phyloP scores from a whole-genome alignment of 208 protist species.

The Acanthamoeba triangularis region DNA sequence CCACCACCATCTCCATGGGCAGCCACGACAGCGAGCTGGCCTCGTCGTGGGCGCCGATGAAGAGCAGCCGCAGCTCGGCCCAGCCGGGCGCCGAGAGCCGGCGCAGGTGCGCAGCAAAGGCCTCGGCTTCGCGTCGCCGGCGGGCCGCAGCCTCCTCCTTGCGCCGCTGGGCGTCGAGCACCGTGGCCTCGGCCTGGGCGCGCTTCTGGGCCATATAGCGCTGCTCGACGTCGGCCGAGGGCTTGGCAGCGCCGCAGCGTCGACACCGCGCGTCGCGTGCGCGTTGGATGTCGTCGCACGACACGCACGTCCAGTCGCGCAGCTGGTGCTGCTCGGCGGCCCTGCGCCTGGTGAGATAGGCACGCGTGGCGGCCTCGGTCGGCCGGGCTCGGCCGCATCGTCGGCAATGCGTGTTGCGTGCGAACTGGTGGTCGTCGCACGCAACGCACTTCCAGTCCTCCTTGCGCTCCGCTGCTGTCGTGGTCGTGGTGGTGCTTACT shows the following conservation, averaged over 20 bases:
- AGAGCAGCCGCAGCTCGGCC: neutral
- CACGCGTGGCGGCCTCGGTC: neutral
- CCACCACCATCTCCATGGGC: neutral
- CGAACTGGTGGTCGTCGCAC: conserved; percentile 32
- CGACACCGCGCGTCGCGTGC: neutral
- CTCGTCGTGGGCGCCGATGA: neutral
- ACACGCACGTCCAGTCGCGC: neutral
- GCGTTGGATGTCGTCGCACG: neutral
- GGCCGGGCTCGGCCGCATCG: neutral
- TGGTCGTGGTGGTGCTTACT: neutral
- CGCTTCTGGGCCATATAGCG: neutral
- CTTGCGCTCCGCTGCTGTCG: neutral
- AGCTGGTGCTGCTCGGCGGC: too few relatives aligned
- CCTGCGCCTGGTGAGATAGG: neutral
- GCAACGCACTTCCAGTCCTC: neutral
- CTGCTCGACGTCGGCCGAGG: neutral
- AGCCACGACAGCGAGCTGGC: neutral
- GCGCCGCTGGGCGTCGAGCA: neutral
- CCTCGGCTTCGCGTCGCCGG: neutral
- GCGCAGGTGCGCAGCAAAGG: neutral
- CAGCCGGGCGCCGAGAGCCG: neutral
- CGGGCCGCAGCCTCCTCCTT: neutral
- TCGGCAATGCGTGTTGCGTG: conserved; percentile 17
- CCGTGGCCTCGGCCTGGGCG: neutral
- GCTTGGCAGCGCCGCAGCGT: neutral